Conservation (phyloP, 2,329 filamentous ascomycete species). For the Scedosporium aurantiacum region DNA sequence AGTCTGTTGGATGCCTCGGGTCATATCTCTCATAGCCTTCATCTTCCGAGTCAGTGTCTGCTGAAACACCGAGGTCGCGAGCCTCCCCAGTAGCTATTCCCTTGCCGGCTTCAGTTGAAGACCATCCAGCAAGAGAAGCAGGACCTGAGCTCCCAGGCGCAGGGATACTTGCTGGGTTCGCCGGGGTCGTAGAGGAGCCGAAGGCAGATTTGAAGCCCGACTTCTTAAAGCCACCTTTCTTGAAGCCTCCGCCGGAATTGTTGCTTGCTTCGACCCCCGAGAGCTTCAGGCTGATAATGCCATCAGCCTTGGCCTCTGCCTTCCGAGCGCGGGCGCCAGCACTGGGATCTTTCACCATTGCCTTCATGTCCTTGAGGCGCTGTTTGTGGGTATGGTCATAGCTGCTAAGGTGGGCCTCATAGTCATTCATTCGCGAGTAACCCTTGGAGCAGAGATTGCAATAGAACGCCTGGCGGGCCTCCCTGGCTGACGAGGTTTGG, state of each 20-base stretch:
- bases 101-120: background rate
- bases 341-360: constrained; percentile 62
- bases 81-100: constrained; percentile 3
- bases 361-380: constrained; percentile 78
- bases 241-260: constrained; percentile 36
- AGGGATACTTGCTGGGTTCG: constrained; percentile 8
- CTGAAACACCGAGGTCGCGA: constrained; percentile 10
- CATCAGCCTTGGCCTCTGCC: constrained; percentile 59
- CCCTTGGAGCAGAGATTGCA: constrained; percentile 86
- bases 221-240: constrained; percentile 68
- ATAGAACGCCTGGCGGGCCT: constrained; percentile 71
- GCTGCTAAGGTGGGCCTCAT: constrained; percentile 84
- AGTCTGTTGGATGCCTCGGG: constrained; percentile 49
- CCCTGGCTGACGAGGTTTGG: constrained; percentile 55
- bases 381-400: constrained; percentile 96
- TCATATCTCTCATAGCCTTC: constrained; percentile 62
- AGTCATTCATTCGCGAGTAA: constrained; percentile 91
- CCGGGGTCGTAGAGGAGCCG: constrained; percentile 21
- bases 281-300: constrained; percentile 57
- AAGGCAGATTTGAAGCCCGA: constrained; percentile 74
- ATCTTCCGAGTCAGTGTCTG: constrained; percentile 55
- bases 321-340: constrained; percentile 55
- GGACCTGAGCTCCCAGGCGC: constrained; percentile 11
- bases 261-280: constrained; percentile 17
- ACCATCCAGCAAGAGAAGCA: background rate